Conservation (phyloP, 164 flowering plant species). For the Aristolochia fimbriata region DNA sequence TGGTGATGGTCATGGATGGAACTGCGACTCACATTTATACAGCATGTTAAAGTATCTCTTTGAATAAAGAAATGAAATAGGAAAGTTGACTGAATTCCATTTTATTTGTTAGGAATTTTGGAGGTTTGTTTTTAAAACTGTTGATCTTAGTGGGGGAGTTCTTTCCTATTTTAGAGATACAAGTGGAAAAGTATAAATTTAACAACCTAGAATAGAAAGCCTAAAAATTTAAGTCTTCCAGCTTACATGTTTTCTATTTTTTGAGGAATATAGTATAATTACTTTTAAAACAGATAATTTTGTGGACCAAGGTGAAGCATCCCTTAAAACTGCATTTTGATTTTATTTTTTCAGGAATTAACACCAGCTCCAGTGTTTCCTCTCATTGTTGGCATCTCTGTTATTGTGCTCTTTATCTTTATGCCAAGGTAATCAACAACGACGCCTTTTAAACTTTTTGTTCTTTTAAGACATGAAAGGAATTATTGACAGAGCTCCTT, state of each 20-base stretch:
- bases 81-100: not conserved
- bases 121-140: not conserved
- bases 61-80: no score
- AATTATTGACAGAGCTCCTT: not conserved
- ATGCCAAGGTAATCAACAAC: conserved; percentile 63
- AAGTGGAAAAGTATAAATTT: no score
- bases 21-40: no score
- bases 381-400: conserved; percentile 63
- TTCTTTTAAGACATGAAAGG: not conserved
- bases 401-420: conserved; percentile 57
- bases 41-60: no score
- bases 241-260: not conserved
- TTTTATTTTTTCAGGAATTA: conserved; percentile 44
- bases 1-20: no score
- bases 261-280: not conserved
- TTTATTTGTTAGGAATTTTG: not conserved
- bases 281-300: no score
- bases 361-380: conserved; percentile 88
- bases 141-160: not conserved
- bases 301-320: no score
- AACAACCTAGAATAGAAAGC: no score
- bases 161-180: not conserved
- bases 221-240: no score
- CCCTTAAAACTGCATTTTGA: no score
- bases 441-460: not conserved